Evolutionary conservation across 345 rosid species (phyloP), one percentile per base, ranked within the genome.

Genomic region (Theobroma cacao): DNA sequence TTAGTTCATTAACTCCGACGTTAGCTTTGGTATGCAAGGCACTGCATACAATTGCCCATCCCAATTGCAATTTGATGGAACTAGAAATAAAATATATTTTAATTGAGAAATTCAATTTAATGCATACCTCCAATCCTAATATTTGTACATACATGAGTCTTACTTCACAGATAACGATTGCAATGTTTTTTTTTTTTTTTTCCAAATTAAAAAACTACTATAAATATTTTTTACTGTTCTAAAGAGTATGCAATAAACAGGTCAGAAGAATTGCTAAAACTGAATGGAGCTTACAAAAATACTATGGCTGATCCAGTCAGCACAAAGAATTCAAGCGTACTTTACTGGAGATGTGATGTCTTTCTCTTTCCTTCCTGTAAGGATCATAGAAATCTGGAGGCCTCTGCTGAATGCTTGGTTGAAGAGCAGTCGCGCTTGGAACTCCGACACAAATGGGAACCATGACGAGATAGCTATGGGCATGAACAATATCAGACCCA

Each of bases 391-490:
- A 74, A 94, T 97, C 85, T 91, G 97, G 64, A 96, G 89, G 76
- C 99, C 98, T 87, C 96, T 91, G 70, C 99, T 91, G 56, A 96
- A 86, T 40, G 99, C 99, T 81, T 93, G 99, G 83, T 96, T 94
- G 89, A 96, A 97, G 50, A 97, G 93, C 78, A 94, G 78, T 13
- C 99, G 92, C 5, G 93, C 86, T 79, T 97, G 99, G 85, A 97
- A 80, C 85, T 93, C 98, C 1, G 90, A 92, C 10, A 94, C 94
- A 31, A 97, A 94, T 1, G 99, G 97, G 87, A 97, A 87, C 89
- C 90, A 97, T 1, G 99, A 93, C 78, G 94, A 79, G 24, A 92
- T 83, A 1, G 98, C 97, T 1, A 77, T 86, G 1, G 98, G 97
- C 69, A 82, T 80, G 90, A 97, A 94, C 66, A 97, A 77, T 20